Conservation (phyloP, 2,329 filamentous ascomycete species). For the Lachnellula occidentalis region DNA sequence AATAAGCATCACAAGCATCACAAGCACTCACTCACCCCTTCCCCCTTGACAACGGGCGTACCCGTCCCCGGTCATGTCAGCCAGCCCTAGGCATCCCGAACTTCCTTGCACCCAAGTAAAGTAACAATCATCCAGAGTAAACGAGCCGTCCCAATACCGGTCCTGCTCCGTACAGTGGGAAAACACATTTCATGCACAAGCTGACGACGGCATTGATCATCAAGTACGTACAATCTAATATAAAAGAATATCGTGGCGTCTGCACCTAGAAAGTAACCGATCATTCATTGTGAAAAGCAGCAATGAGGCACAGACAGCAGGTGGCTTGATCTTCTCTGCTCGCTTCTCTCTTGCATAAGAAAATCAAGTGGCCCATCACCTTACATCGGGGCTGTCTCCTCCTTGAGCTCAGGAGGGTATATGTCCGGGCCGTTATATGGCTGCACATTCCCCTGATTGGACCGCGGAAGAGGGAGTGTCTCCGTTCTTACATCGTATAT, state of each 20-base stretch:
- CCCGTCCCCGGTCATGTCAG: too few relatives aligned
- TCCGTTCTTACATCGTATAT: neutral
- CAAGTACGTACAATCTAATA: neutral
- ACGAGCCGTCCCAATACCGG: too few relatives aligned
- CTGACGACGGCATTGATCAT: too few relatives aligned
- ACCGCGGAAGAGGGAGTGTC: constrained; percentile 8
- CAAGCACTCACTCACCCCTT: too few relatives aligned
- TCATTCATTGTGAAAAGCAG: neutral
- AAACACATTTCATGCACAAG: too few relatives aligned
- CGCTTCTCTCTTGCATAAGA: neutral
- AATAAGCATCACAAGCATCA: too few relatives aligned
- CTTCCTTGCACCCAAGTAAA: too few relatives aligned
- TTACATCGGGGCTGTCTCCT: neutral
- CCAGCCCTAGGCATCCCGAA: too few relatives aligned
- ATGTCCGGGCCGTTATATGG: constrained; percentile 8
- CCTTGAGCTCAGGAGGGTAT: neutral
- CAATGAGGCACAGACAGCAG: too few relatives aligned
- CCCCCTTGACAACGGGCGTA: too few relatives aligned
- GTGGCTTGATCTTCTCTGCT: neutral
- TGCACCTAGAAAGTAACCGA: neutral
- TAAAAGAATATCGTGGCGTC: neutral
- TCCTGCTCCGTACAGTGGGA: too few relatives aligned
- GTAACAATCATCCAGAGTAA: too few relatives aligned
- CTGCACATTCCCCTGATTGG: constrained; percentile 9
- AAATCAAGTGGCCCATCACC: neutral